Conservation (phyloP, 1,284 basidiomycete genomes). For the Clitocybe nebularis region DNA sequence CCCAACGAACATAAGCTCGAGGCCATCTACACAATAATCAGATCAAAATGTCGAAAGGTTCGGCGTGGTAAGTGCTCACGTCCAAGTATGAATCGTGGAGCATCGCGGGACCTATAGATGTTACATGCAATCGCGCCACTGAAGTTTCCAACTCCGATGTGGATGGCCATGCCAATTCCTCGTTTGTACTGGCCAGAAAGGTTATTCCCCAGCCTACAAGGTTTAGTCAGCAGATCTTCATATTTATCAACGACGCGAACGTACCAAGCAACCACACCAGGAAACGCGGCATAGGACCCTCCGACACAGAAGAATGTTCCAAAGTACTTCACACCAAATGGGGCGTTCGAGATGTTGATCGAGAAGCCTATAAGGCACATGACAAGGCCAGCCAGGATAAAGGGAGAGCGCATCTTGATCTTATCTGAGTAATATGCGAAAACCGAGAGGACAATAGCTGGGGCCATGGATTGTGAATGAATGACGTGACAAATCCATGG, state of each 20-base stretch:
- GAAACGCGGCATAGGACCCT: slow-evolving; percentile 59
- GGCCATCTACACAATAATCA: slow-evolving; percentile 38
- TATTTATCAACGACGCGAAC: slow-evolving; percentile 12
- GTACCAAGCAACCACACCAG: slow-evolving; percentile 65
- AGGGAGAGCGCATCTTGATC: slow-evolving; percentile 51
- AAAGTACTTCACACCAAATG: slow-evolving; percentile 59
- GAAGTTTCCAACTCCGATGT: slow-evolving; percentile 62
- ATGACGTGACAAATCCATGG: not conserved
- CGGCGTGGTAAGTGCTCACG: slow-evolving; percentile 34
- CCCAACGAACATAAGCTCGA: slow-evolving; percentile 66
- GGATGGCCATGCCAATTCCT: slow-evolving; percentile 57
- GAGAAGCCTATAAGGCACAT: slow-evolving; percentile 57
- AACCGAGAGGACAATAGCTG: slow-evolving; percentile 48
- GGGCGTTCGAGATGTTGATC: slow-evolving; percentile 57
- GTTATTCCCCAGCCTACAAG: slow-evolving; percentile 55
- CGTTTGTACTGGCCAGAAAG: slow-evolving; percentile 64
- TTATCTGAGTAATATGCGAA: slow-evolving; percentile 62
- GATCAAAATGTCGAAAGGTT: not conserved
- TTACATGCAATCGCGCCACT: slow-evolving; percentile 55
- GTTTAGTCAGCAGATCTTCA: not conserved
- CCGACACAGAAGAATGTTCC: slow-evolving; percentile 61
- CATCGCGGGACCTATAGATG: slow-evolving; percentile 55
- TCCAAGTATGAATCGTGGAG: slow-evolving; percentile 58
- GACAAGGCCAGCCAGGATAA: slow-evolving; percentile 51
- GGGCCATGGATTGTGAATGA: not conserved